A percentile compares a stretch with the other conserved stretches of the same genome.
phyloP scores from a whole-genome alignment of 2,329 filamentous ascomycete species.

The Ascosphaera apis region DNA sequence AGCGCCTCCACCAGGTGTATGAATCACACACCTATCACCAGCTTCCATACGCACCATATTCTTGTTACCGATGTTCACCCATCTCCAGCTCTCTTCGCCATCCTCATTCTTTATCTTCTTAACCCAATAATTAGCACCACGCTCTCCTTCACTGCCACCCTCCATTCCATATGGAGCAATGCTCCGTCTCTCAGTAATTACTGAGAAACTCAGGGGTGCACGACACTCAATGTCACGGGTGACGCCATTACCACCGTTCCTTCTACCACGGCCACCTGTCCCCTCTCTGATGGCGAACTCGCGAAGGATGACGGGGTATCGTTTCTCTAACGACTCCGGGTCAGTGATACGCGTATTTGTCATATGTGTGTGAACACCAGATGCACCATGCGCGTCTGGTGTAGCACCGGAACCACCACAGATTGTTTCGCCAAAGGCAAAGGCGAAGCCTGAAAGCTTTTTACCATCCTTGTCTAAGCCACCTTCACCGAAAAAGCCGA shows the following conservation, averaged over 20 bases:
- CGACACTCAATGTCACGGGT: conserved; percentile 63
- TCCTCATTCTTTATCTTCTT: conserved; percentile 34
- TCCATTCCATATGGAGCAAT: conserved; percentile 56
- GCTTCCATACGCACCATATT: conserved; percentile 13
- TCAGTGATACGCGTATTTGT: conserved; percentile 73
- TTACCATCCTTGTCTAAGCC: conserved; percentile 32
- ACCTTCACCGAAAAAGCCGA: conserved; percentile 55
- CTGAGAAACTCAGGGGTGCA: conserved; percentile 52
- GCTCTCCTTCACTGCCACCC: conserved; percentile 53
- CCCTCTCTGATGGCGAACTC: conserved; percentile 43
- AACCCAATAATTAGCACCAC: conserved; percentile 69
- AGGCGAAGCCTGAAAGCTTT: conserved; percentile 42
- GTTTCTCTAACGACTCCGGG: conserved; percentile 52
- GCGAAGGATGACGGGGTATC: conserved; percentile 51
- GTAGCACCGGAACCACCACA: conserved; percentile 56
- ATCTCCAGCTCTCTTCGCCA: conserved; percentile 8
- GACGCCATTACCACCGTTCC: conserved; percentile 53
- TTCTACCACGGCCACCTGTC: conserved; percentile 41
- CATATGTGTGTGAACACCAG: conserved; percentile 64
- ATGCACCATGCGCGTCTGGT: conserved; percentile 47
- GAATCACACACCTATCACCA: conserved; percentile 17
- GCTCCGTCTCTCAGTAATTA: conserved; percentile 50
- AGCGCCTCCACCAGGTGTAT: conserved; percentile 17
- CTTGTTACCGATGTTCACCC: conserved; percentile 12
- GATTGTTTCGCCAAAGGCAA: conserved; percentile 70